These are phyloP conservation scores for Aspergillus nanangensis DNA, from an alignment of 495 filamentous ascomycete species.

Conservation along the genomic window DNA sequence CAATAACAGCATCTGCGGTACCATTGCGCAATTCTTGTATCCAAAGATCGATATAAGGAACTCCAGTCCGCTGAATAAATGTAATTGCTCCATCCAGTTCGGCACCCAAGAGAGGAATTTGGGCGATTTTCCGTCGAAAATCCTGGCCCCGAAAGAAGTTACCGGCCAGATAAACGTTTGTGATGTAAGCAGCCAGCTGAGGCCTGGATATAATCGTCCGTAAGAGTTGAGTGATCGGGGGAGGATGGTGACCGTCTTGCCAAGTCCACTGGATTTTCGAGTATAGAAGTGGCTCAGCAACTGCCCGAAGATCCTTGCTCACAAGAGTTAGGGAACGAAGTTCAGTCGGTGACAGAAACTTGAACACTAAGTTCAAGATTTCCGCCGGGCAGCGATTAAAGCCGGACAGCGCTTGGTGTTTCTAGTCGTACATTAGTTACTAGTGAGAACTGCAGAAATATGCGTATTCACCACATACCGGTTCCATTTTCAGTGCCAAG, in stretches of 20 bases:
- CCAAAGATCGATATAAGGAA: slow-evolving; percentile 14
- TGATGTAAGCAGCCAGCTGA: slow-evolving; percentile 16
- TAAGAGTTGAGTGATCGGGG: slow-evolving; percentile 12
- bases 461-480: background rate
- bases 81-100: slow-evolving; percentile 9
- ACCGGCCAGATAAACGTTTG: slow-evolving; percentile 6
- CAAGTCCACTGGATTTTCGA: slow-evolving; percentile 14
- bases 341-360: slow-evolving; percentile 9
- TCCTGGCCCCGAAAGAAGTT: background rate
- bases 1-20: slow-evolving; percentile 16
- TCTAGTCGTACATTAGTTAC: background rate
- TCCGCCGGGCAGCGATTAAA: slow-evolving; percentile 6
- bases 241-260: slow-evolving; percentile 6
- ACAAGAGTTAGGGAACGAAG: slow-evolving; percentile 8
- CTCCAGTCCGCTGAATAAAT: slow-evolving; percentile 10
- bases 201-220: slow-evolving; percentile 13
- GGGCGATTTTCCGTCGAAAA: background rate
- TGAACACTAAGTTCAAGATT: slow-evolving; percentile 8
- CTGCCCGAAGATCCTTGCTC: slow-evolving; percentile 3
- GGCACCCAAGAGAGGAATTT: slow-evolving; percentile 3
- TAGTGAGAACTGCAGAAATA: background rate
- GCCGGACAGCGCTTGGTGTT: background rate
- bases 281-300: slow-evolving; percentile 17
- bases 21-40: slow-evolving; percentile 10
- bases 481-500: background rate